Evolutionary conservation across 1,284 basidiomycete genomes (phyloP).

Genomic region (Boletus mariae): DNA sequence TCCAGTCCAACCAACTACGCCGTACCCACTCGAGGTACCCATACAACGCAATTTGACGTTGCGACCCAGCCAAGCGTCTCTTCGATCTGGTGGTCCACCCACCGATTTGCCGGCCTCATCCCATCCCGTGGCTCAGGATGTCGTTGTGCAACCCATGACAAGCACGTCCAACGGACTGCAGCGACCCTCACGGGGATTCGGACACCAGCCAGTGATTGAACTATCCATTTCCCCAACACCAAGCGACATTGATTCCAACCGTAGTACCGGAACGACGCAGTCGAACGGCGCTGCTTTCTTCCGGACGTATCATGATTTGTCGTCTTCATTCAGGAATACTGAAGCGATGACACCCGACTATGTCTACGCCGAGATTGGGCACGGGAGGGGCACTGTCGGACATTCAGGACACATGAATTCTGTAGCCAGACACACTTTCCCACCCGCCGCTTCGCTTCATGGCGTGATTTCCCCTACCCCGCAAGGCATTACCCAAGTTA

Average conservation of each 20-base stretch:
- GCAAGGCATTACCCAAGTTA: constrained; percentile 36
- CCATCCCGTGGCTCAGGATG: constrained; percentile 14
- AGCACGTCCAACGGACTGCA: constrained; percentile 25
- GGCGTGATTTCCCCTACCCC: constrained; percentile 18
- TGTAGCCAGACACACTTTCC: constrained; percentile 22
- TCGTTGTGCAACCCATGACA: constrained; percentile 14
- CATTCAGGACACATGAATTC: constrained; percentile 17
- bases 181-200: constrained; percentile 40
- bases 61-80: constrained; percentile 20
- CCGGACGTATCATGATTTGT: constrained; percentile 51
- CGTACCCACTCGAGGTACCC: constrained; percentile 26
- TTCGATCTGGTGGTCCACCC: constrained; percentile 5
- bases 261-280: constrained; percentile 49
- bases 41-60: constrained; percentile 32
- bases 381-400: constrained; percentile 53
- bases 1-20: constrained; percentile 26
- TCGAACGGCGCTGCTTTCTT: constrained; percentile 60
- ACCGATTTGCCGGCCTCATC: constrained; percentile 4
- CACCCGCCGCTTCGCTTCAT: constrained; percentile 19
- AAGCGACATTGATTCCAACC: constrained; percentile 54
- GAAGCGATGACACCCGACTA: constrained; percentile 70
- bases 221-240: constrained; percentile 54
- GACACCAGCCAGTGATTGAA: constrained; percentile 62
- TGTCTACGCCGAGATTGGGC: constrained; percentile 72
- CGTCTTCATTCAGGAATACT: constrained; percentile 41